Percentiles rank a stretch among this genome's conserved stretches.
Evolutionary conservation across 164 flowering plant species (phyloP).

Genomic region (Pachysandra terminalis): DNA sequence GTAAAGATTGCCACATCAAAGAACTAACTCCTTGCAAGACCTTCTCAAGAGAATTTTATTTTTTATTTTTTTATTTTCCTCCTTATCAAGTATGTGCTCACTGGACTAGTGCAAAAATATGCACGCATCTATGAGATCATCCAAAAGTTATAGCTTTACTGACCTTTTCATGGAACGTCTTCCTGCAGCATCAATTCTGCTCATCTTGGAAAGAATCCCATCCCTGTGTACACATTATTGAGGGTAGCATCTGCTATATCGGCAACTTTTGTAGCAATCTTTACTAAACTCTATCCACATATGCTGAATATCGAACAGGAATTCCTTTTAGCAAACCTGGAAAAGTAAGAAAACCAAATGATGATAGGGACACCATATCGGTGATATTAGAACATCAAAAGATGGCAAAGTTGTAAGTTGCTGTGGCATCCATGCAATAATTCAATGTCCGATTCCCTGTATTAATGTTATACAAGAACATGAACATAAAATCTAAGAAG

Average conservation of each 20-base stretch:
- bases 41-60: conserved; percentile 10
- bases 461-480: no score
- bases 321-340: conserved; percentile 79
- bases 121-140: conserved; percentile 27
- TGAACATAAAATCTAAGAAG: no score
- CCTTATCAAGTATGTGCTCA: conserved; percentile 24
- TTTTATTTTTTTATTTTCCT: conserved; percentile 8
- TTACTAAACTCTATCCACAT: conserved; percentile 69
- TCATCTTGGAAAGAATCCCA: conserved; percentile 89
- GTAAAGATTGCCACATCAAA: conserved; percentile 10
- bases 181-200: conserved; percentile 23
- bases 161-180: conserved; percentile 18
- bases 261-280: conserved; percentile 77
- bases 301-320: conserved; percentile 66
- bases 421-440: no score
- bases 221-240: conserved; percentile 82
- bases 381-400: conserved; percentile 4
- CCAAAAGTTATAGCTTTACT: conserved; percentile 29
- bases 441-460: no score
- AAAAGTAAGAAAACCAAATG: conserved; percentile 12
- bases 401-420: conserved; percentile 12
- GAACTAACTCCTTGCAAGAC: conserved; percentile 16
- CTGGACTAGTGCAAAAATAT: conserved; percentile 20
- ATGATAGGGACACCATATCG: conserved; percentile 8
- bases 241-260: conserved; percentile 75